A percentile compares a stretch with the other conserved stretches of the same genome.
These are phyloP conservation scores for Clonostachys solani DNA, from an alignment of 2,329 filamentous ascomycete genomes.

Conservation along the genomic window DNA sequence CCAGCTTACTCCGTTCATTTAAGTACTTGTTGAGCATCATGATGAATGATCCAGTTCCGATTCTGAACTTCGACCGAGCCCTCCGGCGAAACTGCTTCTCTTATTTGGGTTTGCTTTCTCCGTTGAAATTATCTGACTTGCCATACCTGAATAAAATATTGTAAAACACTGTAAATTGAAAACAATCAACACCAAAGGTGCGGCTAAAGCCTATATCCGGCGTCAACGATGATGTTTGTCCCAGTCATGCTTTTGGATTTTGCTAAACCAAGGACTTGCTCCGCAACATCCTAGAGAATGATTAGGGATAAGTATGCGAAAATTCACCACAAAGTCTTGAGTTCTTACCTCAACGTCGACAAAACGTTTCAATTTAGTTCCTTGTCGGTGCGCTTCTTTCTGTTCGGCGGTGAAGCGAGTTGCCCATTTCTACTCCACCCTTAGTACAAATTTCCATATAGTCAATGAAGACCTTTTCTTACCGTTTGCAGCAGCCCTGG, in stretches of 20 bases:
- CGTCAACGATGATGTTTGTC: conserved; percentile 45
- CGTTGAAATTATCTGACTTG: too few species aligned
- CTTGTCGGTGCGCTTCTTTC: not conserved
- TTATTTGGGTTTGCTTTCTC: too few species aligned
- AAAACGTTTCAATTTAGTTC: conserved; percentile 56
- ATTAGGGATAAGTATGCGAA: conserved; percentile 57
- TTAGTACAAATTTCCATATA: too few species aligned
- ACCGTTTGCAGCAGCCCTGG: conserved; percentile 49
- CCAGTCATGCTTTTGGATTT: conserved; percentile 45
- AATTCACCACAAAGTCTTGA: conserved; percentile 46
- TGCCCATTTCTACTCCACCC: too few species aligned
- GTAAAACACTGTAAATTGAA: too few species aligned
- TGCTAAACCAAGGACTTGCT: conserved; percentile 46
- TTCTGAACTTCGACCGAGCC: too few species aligned
- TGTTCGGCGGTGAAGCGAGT: not conserved
- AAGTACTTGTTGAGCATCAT: too few species aligned
- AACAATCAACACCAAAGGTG: too few species aligned
- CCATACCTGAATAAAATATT: too few species aligned
- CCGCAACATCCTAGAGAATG: conserved; percentile 46
- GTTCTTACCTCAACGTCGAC: conserved; percentile 49
- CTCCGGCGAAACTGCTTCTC: too few species aligned
- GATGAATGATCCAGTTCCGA: too few species aligned
- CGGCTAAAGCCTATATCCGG: not conserved
- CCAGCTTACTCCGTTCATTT: too few species aligned
- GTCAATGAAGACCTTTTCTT: conserved; percentile 4